phyloP scores from a whole-genome alignment of 345 rosid genomes.

The Gossypium bickii region DNA sequence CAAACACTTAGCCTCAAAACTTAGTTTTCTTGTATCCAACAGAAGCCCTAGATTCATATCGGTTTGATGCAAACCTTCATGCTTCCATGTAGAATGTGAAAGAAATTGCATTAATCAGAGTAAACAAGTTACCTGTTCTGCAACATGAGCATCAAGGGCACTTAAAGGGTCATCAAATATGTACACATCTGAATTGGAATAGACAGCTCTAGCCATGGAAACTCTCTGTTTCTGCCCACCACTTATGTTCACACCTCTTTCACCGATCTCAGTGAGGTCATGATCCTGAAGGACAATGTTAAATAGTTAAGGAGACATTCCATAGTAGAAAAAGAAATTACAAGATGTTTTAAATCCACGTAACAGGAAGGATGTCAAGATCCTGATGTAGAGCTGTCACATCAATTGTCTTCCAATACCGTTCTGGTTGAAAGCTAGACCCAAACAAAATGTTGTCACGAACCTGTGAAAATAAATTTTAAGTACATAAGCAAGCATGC shows the following conservation, averaged over 20 bases:
- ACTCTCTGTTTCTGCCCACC: slow-evolving; percentile 99
- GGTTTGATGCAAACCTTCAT: not conserved
- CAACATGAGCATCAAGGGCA: slow-evolving; percentile 94
- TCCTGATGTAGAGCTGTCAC: slow-evolving; percentile 78
- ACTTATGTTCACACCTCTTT: slow-evolving; percentile 97
- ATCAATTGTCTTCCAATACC: slow-evolving; percentile 71
- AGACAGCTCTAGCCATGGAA: slow-evolving; percentile 97
- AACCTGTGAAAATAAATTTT: slow-evolving; percentile 43
- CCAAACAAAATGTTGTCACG: slow-evolving; percentile 91
- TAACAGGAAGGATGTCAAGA: slow-evolving; percentile 79
- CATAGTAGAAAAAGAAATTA: slow-evolving; percentile 3
- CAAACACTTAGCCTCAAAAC: not conserved
- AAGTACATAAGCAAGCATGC: slow-evolving; percentile 2
- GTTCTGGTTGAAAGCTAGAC: slow-evolving; percentile 48
- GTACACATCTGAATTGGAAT: slow-evolving; percentile 83
- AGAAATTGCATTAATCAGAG: not conserved
- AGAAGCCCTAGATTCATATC: not conserved
- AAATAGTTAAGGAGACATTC: slow-evolving; percentile 11
- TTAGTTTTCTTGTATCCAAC: not conserved
- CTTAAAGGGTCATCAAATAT: slow-evolving; percentile 97
- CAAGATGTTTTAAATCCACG: slow-evolving; percentile 29
- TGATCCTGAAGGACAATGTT: slow-evolving; percentile 47
- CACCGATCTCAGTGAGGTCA: slow-evolving; percentile 95
- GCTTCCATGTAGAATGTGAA: not conserved
- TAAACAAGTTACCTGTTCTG: slow-evolving; percentile 56